Evolutionary conservation across 1,139 yeast genomes (phyloP).

Genomic region (Blastobotrys arbuscula): DNA sequence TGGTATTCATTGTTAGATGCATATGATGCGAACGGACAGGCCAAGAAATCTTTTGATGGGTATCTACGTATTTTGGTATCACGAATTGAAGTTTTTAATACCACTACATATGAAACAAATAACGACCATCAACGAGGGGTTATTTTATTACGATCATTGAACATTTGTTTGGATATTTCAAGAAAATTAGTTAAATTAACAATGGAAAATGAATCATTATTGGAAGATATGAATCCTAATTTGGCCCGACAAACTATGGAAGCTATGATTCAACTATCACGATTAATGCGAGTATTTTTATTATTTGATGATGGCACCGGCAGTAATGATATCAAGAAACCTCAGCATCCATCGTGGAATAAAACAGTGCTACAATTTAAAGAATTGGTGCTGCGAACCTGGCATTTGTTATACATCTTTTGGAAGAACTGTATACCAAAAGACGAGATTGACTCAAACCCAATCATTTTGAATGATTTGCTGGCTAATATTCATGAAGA

Average conservation of each 20-base stretch:
- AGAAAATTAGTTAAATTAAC: conserved; percentile 28
- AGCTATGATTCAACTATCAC: conserved; percentile 34
- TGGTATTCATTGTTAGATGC: conserved; percentile 72
- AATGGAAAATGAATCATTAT: conserved; percentile 17
- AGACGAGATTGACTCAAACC: conserved; percentile 21
- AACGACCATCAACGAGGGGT: conserved; percentile 24
- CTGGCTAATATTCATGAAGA: conserved; percentile 64
- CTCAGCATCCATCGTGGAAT: conserved; percentile 34
- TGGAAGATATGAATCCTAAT: conserved; percentile 14
- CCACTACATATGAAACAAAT: conserved; percentile 22
- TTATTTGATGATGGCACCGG: conserved; percentile 38
- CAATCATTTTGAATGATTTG: conserved; percentile 39
- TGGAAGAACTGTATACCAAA: conserved; percentile 24
- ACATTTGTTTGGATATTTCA: conserved; percentile 44
- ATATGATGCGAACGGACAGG: conserved; percentile 43
- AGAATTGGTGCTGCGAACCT: conserved; percentile 46
- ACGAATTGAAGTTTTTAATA: conserved; percentile 38
- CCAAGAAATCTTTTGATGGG: conserved; percentile 46
- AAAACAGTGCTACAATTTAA: conserved; percentile 41
- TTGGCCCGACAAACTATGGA: conserved; percentile 24
- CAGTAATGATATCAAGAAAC: conserved; percentile 29
- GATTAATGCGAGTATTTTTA: conserved; percentile 40
- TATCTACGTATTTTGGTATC: conserved; percentile 47
- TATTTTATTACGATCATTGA: conserved; percentile 39
- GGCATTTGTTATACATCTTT: conserved; percentile 35